Percentiles rank a stretch among this genome's conserved stretches.
Evolutionary conservation across 2,329 filamentous ascomycete species (phyloP).

Genomic region (Fusarium poae): DNA sequence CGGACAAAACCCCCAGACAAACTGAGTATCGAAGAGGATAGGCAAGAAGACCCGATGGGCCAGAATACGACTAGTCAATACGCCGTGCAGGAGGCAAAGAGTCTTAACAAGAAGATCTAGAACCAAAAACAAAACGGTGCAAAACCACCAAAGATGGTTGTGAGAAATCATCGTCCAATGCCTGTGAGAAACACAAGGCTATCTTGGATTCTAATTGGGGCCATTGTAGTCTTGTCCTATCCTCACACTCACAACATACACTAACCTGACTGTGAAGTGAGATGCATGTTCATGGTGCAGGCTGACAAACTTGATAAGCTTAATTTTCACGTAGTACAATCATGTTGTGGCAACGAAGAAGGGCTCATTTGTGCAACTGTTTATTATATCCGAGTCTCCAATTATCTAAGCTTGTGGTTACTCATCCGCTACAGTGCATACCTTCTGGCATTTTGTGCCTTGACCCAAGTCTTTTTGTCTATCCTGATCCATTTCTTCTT

Average conservation of each 20-base stretch:
- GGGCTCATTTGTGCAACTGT: neutral
- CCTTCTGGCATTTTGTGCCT: constrained; percentile 6
- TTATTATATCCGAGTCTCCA: constrained; percentile 15
- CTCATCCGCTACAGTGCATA: neutral
- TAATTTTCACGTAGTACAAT: neutral
- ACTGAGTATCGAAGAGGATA: neutral
- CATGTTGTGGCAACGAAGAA: constrained; percentile 8
- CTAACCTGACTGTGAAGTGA: constrained; percentile 18
- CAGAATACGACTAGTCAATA: neutral
- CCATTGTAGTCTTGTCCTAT: constrained; percentile 25
- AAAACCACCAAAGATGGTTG: neutral
- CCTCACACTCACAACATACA: constrained; percentile 38
- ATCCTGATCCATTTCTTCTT: constrained; percentile 4
- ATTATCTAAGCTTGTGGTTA: constrained; percentile 4
- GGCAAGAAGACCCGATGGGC: neutral
- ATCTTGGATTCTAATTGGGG: neutral
- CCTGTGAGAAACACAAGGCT: neutral
- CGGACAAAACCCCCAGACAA: neutral
- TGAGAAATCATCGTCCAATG: neutral
- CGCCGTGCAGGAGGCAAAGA: neutral
- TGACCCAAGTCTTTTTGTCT: constrained; percentile 14
- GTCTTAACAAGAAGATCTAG: neutral
- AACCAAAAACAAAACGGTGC: neutral
- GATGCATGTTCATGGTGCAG: neutral
- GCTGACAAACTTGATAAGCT: constrained; percentile 15